Conservation (phyloP, 805 yeast genomes). For the Yamadazyma sp. region DNA sequence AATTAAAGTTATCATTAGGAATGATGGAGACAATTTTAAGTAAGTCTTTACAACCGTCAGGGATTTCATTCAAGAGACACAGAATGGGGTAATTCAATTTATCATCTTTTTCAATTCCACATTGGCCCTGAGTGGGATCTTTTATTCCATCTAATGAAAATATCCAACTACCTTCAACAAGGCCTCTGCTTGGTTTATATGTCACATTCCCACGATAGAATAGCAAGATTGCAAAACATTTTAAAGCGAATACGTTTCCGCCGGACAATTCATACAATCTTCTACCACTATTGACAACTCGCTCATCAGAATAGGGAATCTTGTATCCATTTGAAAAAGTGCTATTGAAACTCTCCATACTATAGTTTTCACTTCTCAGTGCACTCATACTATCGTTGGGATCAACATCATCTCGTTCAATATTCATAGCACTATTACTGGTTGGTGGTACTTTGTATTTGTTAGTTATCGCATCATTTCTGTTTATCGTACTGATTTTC, state of each 20-base stretch:
- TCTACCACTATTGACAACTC: neutral
- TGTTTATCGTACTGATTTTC: conserved; percentile 5
- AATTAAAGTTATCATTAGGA: conserved; percentile 30
- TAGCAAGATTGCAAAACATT: conserved; percentile 10
- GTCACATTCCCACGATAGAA: conserved; percentile 5
- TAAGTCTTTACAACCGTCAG: conserved; percentile 15
- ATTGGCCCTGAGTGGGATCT: neutral
- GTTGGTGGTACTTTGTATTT: conserved; percentile 1
- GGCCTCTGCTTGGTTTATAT: conserved; percentile 5
- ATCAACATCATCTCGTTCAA: neutral
- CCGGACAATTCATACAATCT: conserved; percentile 12
- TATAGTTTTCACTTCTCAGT: too few relatives aligned
- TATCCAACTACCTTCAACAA: conserved; percentile 8
- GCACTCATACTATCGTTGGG: too few relatives aligned
- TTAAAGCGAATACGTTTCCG: conserved; percentile 18
- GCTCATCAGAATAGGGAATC: conserved; percentile 5
- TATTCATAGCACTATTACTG: conserved; percentile 1
- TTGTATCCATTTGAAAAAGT: conserved; percentile 1
- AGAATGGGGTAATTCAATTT: conserved; percentile 15
- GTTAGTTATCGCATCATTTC: conserved; percentile 1
- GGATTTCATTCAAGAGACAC: conserved; percentile 17
- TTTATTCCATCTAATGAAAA: conserved; percentile 2
- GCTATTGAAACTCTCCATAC: too few relatives aligned
- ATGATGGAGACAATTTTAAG: conserved; percentile 44
- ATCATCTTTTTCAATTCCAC: too few relatives aligned